Conservation (phyloP, 2,329 filamentous ascomycete species). For the Epichloe scottii region DNA sequence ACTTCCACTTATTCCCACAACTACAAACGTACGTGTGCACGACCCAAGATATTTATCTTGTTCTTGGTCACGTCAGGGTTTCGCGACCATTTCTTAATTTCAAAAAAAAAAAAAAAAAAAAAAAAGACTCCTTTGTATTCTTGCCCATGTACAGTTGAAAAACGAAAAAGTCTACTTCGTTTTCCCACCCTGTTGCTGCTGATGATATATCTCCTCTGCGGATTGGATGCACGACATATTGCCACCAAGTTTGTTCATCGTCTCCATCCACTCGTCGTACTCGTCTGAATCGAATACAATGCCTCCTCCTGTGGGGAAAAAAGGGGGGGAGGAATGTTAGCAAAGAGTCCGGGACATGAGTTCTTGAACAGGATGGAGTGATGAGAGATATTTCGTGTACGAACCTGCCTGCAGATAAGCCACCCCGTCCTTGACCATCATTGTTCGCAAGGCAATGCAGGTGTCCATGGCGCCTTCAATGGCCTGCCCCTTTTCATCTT, state of each 20-base stretch:
- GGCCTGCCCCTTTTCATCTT: conserved; percentile 49
- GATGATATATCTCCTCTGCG: conserved; percentile 56
- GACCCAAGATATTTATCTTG: no score
- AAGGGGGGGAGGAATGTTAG: background rate
- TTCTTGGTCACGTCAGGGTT: no score
- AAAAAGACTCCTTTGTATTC: background rate
- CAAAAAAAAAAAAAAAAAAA: no score
- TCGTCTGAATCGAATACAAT: conserved; percentile 91
- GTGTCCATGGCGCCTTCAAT: conserved; percentile 86
- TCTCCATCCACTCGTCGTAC: conserved; percentile 90
- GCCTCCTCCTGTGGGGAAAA: conserved; percentile 45
- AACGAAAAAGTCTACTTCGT: background rate
- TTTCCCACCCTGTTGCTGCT: conserved; percentile 17
- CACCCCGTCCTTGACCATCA: conserved; percentile 83
- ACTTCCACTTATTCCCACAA: no score
- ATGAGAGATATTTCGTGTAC: conserved; percentile 10
- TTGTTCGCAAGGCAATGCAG: conserved; percentile 69
- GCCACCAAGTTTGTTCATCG: conserved; percentile 83
- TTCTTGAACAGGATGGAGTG: no score
- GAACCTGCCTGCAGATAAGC: conserved; percentile 76
- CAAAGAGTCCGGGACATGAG: background rate
- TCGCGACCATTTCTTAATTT: no score
- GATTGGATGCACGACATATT: conserved; percentile 81
- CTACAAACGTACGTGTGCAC: no score
- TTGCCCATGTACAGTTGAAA: background rate